Evolutionary conservation across 73 alveolate genomes (phyloP).

Genomic region (Stentor coeruleus): DNA sequence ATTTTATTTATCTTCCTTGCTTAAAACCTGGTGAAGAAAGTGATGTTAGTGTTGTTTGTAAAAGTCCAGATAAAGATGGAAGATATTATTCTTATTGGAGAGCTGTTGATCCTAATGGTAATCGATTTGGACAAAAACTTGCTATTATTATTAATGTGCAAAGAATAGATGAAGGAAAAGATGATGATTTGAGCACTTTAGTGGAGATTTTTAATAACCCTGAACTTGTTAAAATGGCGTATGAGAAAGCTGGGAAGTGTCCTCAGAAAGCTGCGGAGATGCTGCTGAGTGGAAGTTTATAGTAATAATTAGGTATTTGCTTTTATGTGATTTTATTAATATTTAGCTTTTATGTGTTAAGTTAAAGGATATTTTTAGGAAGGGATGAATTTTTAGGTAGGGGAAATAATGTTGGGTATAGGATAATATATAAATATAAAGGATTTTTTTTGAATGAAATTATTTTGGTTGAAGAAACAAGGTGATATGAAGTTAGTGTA

Average conservation of each 20-base stretch:
- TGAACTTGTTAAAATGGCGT: constrained; percentile 1
- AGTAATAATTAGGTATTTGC: no score
- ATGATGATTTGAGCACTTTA: background rate
- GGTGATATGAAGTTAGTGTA: no score
- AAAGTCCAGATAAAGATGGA: constrained; percentile 36
- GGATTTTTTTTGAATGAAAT: no score
- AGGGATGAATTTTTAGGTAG: no score
- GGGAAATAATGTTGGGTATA: no score
- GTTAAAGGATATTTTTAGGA: no score
- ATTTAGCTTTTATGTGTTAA: no score
- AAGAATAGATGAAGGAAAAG: background rate
- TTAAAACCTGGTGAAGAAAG: constrained; percentile 36
- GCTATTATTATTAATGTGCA: background rate
- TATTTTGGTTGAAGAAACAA: no score
- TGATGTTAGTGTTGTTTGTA: constrained; percentile 30
- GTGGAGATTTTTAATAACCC: constrained; percentile 15
- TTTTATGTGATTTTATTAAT: no score
- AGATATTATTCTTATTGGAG: constrained; percentile 19
- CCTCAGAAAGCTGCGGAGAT: constrained; percentile 13
- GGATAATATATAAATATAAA: no score
- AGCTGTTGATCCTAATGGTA: constrained; percentile 16
- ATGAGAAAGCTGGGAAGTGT: background rate
- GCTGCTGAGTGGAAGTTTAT: constrained; percentile 13
- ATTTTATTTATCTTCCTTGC: constrained; percentile 1
- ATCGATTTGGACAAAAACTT: constrained; percentile 5